phyloP scores from a whole-genome alignment of 345 rosid species.

The Ceriops decandra region DNA sequence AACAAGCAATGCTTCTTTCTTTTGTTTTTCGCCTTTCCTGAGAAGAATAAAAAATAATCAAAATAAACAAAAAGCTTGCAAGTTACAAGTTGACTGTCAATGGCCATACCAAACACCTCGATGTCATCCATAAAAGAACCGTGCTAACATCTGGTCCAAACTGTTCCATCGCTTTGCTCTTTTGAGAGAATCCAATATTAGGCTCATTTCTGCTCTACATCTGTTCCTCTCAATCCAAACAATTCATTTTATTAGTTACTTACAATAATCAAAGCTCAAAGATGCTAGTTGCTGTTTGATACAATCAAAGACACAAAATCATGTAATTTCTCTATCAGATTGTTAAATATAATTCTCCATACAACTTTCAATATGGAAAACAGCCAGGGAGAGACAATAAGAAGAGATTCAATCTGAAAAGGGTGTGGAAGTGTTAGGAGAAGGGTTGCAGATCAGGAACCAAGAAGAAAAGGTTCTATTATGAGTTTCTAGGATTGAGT shows the following conservation, averaged over 20 bases:
- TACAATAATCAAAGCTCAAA: not conserved
- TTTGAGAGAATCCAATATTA: constrained; percentile 15
- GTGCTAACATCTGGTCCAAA: constrained; percentile 36
- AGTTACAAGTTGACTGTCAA: constrained; percentile 3
- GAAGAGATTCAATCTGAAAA: not conserved
- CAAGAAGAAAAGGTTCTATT: too few relatives aligned
- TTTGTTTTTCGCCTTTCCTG: not conserved
- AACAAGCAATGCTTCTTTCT: constrained; percentile 5
- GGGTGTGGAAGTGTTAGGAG: too few relatives aligned
- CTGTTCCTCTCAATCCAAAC: constrained; percentile 30
- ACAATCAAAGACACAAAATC: not conserved
- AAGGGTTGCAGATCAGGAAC: too few relatives aligned
- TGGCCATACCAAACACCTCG: constrained; percentile 21
- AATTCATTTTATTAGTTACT: constrained; percentile 14
- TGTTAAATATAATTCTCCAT: not conserved
- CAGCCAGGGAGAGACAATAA: not conserved
- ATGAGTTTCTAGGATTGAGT: too few relatives aligned
- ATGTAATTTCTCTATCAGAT: not conserved
- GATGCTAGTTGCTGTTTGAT: too few relatives aligned
- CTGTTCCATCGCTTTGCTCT: constrained; percentile 28
- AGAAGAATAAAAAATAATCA: constrained; percentile 5
- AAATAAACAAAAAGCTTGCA: constrained; percentile 23
- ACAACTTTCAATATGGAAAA: not conserved
- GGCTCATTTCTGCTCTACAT: constrained; percentile 32
- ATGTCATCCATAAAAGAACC: constrained; percentile 19